Evolutionary conservation across 805 yeast species (phyloP).

Genomic region (Yamadazyma scolyti): DNA sequence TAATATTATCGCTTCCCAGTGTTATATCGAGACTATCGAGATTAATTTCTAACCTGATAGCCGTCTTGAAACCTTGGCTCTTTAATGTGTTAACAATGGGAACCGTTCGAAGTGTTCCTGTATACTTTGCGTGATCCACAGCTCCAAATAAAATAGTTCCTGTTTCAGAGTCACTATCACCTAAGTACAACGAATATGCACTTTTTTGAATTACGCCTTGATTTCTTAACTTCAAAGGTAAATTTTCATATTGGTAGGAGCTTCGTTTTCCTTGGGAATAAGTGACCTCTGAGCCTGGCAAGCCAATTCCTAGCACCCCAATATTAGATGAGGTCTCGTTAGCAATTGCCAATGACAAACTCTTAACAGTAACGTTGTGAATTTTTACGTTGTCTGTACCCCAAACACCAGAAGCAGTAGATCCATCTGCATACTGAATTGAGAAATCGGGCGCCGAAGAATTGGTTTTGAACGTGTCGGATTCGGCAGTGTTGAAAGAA

Average conservation of each 20-base stretch:
- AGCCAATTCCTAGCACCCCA: constrained; percentile 76
- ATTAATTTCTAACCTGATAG: constrained; percentile 49
- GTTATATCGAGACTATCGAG: constrained; percentile 31
- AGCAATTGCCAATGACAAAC: constrained; percentile 72
- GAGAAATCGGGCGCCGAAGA: constrained; percentile 35
- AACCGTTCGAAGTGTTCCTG: constrained; percentile 25
- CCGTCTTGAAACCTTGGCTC: constrained; percentile 25
- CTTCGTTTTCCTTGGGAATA: constrained; percentile 11
- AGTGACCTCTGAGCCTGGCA: constrained; percentile 66
- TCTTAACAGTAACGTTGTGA: constrained; percentile 44
- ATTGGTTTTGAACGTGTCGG: constrained; percentile 38
- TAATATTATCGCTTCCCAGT: constrained; percentile 9
- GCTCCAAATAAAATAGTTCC: constrained; percentile 43
- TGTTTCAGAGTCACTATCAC: constrained; percentile 16
- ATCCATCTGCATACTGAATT: constrained; percentile 47
- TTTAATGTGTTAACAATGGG: constrained; percentile 37
- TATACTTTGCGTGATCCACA: constrained; percentile 39
- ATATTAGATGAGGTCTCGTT: constrained; percentile 56
- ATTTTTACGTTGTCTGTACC: constrained; percentile 60
- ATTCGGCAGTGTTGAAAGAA: constrained; percentile 12
- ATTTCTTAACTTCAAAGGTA: constrained; percentile 30
- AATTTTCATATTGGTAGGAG: constrained; percentile 32
- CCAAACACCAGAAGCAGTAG: constrained; percentile 49
- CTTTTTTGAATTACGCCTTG: constrained; percentile 30
- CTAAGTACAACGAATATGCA: constrained; percentile 36